A percentile compares a stretch with the other conserved stretches of the same genome.
phyloP scores from a whole-genome alignment of 768 basidiomycete genomes.

The Amanita inopinata region DNA sequence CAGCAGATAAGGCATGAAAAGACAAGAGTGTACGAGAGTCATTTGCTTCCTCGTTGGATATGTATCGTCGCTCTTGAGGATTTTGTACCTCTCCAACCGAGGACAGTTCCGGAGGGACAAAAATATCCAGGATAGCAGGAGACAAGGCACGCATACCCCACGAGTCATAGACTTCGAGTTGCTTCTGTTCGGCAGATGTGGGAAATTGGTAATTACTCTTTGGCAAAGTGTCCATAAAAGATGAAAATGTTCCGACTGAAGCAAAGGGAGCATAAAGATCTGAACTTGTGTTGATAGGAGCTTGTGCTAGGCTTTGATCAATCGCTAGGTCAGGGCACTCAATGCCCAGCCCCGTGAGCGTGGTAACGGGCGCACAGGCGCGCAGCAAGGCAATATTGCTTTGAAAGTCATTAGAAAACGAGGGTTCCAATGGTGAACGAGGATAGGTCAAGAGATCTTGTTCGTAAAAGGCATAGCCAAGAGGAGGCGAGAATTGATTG shows the following conservation, averaged over 20 bases:
- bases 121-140: too few relatives aligned
- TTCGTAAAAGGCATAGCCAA: not conserved
- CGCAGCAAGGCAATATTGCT: slow-evolving; percentile 8
- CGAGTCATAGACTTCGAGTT: not conserved
- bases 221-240: not conserved
- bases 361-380: slow-evolving; percentile 8
- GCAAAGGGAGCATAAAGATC: slow-evolving; percentile 8
- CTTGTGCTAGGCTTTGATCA: slow-evolving; percentile 8
- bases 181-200: not conserved
- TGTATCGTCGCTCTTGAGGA: too few relatives aligned
- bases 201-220: slow-evolving; percentile 1
- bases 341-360: slow-evolving; percentile 24
- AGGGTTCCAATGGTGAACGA: slow-evolving; percentile 12
- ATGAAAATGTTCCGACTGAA: slow-evolving; percentile 2
- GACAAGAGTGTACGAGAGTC: not conserved
- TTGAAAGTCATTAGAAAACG: slow-evolving; percentile 26
- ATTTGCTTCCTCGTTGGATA: too few relatives aligned
- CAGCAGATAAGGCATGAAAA: slow-evolving; percentile 15
- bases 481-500: not conserved
- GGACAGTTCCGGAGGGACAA: not conserved
- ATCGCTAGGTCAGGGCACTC: slow-evolving; percentile 15
- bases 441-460: not conserved
- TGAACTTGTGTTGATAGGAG: not conserved
- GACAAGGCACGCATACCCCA: not conserved
- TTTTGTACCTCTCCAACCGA: not conserved